Evolutionary conservation across 352 stramenopile genomes (phyloP), one percentile per base, ranked within the genome.

Genomic region (Phytophthora melonis): DNA sequence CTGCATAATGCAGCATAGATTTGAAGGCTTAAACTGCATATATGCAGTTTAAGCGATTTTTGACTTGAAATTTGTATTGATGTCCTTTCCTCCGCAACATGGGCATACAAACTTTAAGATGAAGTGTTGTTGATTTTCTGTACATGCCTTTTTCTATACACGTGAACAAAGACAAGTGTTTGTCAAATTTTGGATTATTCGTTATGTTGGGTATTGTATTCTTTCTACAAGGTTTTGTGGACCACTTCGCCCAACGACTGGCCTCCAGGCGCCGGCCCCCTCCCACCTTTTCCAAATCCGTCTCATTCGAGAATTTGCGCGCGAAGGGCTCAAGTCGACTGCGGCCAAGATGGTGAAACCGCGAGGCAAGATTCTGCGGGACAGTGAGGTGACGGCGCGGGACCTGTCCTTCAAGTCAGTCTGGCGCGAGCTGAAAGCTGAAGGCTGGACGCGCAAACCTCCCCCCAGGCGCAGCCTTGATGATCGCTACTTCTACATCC

Each of bases 391-490:
- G 13, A 64, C 43, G 5, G 43, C 41, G 4, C 55, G 45, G 1
- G 63, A 59, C 30, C 63, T 70, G 6, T 63, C 43, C 1, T 63
- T 70, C 54, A 49, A 49, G 19, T 70, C 64, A 5, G 64, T 70
- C 2, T 70, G 55, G 55, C 27, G 55, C 1, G 55, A 70, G 64
- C 64, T 70, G 7, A 53, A 30, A 3, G 30, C 8, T 8, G 4
- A 66, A 7, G 55, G 64, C 13, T 70, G 64, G 64, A 55, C 41
- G 6, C 8, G 45, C 13, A 59, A 60, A 36, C 32, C n/a, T 5
- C 56, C 56, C 7, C 45, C 56, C 11, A 41, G 65, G 3, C 34
- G 56, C 6, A 57, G 65, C 21, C 32, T 66, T 49, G 65, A 71
- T 19, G 65, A 66, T 3, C 32, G 56, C n/a, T 71, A 62, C 23